Evolutionary conservation across 1,139 yeast species (phyloP), one percentile per base, ranked within the genome.

Genomic region (Meyerozyma carpophila): DNA sequence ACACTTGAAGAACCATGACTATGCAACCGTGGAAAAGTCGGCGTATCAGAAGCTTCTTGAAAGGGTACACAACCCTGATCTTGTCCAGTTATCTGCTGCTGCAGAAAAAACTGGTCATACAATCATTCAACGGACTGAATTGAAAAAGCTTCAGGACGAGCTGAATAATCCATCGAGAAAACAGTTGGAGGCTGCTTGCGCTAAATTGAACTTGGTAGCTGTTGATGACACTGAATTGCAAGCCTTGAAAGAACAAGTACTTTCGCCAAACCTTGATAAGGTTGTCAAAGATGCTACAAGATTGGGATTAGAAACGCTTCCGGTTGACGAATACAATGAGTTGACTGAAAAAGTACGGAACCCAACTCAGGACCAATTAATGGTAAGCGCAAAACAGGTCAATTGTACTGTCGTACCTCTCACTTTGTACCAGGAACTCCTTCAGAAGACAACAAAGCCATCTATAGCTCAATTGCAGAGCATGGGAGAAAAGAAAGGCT

Each of bases 1-100:
- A 27, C 26, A 18, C 21, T 16, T 25, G 14, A 34, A 34, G 14
- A 18, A 18, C 20, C 16, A 11, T 11, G 21, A 34, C n/a, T 25
- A 34, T 8, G 4, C 14, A n/a, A n/a, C 14, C 3, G 16, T 2
- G 72, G 68, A 40, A 60, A 49, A 31, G 61, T 58, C 42, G 61
- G 63, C n/a, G 59, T 69, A 44, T 61, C 68, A 2, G 65, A 74
- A 0, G 53, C 71, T 43, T 48, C 64, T 3, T 59, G 61, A 44
- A 42, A 50, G 2, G 75, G 70, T 44, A 70, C 56, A 67, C 45
- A 69, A 68, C 32, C 61, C 63, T 9, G 46, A 55, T 1, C 25
- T 46, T 7, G 58, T 54, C 10, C 43, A 47, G 16, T 31, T 34
- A 3, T 11, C 26, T 34, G 11, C 25, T 8, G 25, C 13, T 10